These are phyloP conservation scores for Venturia aucupariae DNA, from an alignment of 2,329 filamentous ascomycete genomes.

Conservation along the genomic window DNA sequence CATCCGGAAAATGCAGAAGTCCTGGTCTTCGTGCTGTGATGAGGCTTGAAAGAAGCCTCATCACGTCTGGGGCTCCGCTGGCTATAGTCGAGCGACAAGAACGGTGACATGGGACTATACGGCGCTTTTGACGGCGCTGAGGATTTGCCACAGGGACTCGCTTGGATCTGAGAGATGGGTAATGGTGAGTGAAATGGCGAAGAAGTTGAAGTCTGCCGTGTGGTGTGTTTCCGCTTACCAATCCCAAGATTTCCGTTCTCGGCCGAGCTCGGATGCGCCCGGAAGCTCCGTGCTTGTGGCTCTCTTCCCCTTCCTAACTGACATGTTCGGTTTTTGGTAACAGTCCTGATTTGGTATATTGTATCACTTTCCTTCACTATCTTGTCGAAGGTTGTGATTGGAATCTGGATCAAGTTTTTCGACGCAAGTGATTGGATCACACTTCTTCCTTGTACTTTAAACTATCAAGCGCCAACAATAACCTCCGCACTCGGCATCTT, in stretches of 20 bases:
- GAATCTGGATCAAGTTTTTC: too few species aligned
- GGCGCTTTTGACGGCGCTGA: background rate
- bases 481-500: conserved; percentile 44
- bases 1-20: background rate
- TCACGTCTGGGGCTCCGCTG: background rate
- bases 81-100: background rate
- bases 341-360: too few species aligned
- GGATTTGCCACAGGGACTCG: background rate
- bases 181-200: background rate
- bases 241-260: background rate
- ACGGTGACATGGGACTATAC: background rate
- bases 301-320: too few species aligned
- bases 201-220: too few species aligned
- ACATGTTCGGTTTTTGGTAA: too few species aligned
- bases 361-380: too few species aligned
- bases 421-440: too few species aligned
- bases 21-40: background rate
- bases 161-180: too few species aligned
- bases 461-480: conserved; percentile 19
- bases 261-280: background rate
- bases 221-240: background rate
- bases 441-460: too few species aligned
- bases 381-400: too few species aligned
- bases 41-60: background rate
- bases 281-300: too few species aligned